These are phyloP conservation scores for Ensete ventricosum DNA, from an alignment of 176 grass and related monocot genomes.

Conservation along the genomic window DNA sequence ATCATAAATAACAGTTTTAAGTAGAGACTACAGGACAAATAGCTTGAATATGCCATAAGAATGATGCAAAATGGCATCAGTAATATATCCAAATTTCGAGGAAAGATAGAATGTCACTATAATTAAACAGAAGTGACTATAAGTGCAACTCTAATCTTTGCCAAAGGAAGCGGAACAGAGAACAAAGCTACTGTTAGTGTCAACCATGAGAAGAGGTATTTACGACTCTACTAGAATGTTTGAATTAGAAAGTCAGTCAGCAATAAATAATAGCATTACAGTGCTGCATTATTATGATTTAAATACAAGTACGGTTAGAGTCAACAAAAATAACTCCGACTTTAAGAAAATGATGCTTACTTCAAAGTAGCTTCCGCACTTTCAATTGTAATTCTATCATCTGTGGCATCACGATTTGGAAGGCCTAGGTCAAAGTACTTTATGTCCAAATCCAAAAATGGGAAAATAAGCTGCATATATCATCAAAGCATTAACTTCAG, in stretches of 20 bases:
- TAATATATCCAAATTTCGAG: neutral
- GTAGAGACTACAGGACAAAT: neutral
- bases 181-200: neutral
- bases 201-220: neutral
- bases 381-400: slow-evolving; percentile 80
- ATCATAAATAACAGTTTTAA: neutral
- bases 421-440: slow-evolving; percentile 95
- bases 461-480: slow-evolving; percentile 64
- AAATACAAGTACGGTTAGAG: neutral
- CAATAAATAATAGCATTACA: neutral
- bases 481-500: slow-evolving; percentile 9
- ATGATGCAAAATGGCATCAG: neutral
- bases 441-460: slow-evolving; percentile 77
- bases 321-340: neutral
- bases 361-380: slow-evolving; percentile 79
- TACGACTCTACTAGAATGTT: neutral
- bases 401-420: slow-evolving; percentile 71
- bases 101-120: neutral
- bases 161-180: neutral
- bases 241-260: neutral
- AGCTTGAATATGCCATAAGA: neutral
- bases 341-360: slow-evolving; percentile 25
- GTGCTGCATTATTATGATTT: neutral
- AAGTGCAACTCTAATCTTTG: neutral
- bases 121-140: neutral